These are phyloP conservation scores for Kodamaea nitidulidarum DNA, from an alignment of 805 yeast genomes.

Conservation along the genomic window DNA sequence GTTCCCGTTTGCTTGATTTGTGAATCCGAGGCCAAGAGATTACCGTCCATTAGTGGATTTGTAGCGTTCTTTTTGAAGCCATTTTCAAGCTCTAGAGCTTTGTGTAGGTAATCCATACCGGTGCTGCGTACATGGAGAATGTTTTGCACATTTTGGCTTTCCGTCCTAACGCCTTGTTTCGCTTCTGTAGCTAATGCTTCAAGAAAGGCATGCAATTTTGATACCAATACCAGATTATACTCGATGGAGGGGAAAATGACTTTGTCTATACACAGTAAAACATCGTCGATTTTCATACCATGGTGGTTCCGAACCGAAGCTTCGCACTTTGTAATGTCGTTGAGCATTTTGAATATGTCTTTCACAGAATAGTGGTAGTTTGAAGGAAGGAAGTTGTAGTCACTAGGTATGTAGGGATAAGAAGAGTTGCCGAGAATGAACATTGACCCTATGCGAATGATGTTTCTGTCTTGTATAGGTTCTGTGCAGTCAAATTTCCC, in stretches of 20 bases:
- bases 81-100: too few species aligned
- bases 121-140: too few species aligned
- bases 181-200: neutral
- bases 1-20: too few species aligned
- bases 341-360: neutral
- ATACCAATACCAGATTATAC: neutral
- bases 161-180: neutral
- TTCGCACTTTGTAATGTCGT: neutral
- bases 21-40: too few species aligned
- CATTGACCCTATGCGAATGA: neutral
- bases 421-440: neutral
- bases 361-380: neutral
- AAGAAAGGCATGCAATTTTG: neutral
- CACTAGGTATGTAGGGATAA: neutral
- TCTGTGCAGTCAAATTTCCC: conserved; percentile 1
- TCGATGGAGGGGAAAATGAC: neutral
- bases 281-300: neutral
- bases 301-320: neutral
- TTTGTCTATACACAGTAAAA: neutral
- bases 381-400: conserved; percentile 1
- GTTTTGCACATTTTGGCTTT: neutral
- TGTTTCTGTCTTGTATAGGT: neutral
- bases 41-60: too few species aligned
- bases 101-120: too few species aligned
- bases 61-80: too few species aligned